Conservation (phyloP, 352 stramenopile species). For the Halophytophthora polymorphica region DNA sequence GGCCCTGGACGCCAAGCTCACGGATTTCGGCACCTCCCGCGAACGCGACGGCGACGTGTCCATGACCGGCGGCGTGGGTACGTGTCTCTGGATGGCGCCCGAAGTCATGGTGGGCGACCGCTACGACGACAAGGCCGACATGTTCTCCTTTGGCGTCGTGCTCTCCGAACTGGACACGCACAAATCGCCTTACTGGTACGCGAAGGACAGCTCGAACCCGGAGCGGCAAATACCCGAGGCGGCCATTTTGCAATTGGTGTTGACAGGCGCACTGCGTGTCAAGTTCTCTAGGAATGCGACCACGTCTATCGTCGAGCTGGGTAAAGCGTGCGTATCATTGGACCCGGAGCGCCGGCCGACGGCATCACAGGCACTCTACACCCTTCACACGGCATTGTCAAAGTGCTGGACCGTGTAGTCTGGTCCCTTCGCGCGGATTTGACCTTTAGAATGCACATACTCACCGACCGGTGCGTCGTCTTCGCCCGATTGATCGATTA, state of each 20-base stretch:
- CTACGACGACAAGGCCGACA: slow-evolving; percentile 41
- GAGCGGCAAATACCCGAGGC: slow-evolving; percentile 27
- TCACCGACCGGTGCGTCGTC: too few species aligned
- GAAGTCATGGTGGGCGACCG: slow-evolving; percentile 37
- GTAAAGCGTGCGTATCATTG: slow-evolving; percentile 31
- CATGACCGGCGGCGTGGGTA: slow-evolving; percentile 35
- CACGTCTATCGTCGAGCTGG: slow-evolving; percentile 24
- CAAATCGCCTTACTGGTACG: slow-evolving; percentile 22
- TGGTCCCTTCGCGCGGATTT: too few species aligned
- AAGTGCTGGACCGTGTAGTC: too few species aligned
- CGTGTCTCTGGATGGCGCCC: slow-evolving; percentile 38
- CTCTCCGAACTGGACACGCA: slow-evolving; percentile 34
- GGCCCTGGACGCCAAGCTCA: slow-evolving; percentile 37
- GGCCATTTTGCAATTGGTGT: slow-evolving; percentile 44
- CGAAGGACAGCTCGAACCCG: slow-evolving; percentile 23
- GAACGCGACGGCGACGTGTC: slow-evolving; percentile 23
- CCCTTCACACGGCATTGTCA: too few species aligned
- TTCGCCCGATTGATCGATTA: too few species aligned
- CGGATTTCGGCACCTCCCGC: slow-evolving; percentile 37
- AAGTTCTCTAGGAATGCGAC: slow-evolving; percentile 27
- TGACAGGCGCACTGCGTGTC: slow-evolving; percentile 36
- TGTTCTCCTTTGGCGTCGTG: slow-evolving; percentile 45
- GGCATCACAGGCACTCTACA: slow-evolving; percentile 33
- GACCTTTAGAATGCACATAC: too few species aligned
- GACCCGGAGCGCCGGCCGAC: slow-evolving; percentile 31